Evolutionary conservation across 176 grass and related monocot species (phyloP).

Genomic region (Aegilops umbellulata): DNA sequence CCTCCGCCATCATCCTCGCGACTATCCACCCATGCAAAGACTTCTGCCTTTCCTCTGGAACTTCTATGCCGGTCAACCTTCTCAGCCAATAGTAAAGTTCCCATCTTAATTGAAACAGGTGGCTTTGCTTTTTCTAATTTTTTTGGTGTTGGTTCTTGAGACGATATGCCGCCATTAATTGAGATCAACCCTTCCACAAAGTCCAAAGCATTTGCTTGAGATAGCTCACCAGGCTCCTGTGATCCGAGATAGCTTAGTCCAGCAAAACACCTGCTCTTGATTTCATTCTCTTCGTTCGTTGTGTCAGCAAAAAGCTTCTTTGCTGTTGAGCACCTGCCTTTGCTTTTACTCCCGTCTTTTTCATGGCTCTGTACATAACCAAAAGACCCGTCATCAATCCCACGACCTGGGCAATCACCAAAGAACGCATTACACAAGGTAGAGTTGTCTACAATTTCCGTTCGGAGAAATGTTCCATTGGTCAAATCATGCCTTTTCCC

Average conservation of each 20-base stretch:
- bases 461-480: conserved; percentile 15
- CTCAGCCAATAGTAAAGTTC: conserved; percentile 57
- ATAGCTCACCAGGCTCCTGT: conserved; percentile 68
- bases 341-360: conserved; percentile 46
- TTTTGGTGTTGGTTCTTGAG: conserved; percentile 47
- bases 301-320: conserved; percentile 67
- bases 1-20: conserved; percentile 69
- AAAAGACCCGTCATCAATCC: conserved; percentile 42
- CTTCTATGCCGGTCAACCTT: conserved; percentile 32
- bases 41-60: conserved; percentile 38
- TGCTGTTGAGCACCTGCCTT: conserved; percentile 43
- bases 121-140: conserved; percentile 40
- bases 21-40: conserved; percentile 65
- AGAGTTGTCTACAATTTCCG: conserved; percentile 20
- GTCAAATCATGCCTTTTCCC: conserved; percentile 8
- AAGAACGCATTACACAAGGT: conserved; percentile 13
- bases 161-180: conserved; percentile 44
- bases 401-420: conserved; percentile 8
- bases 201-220: conserved; percentile 78
- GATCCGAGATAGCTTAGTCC: conserved; percentile 68
- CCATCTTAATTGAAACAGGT: conserved; percentile 45
- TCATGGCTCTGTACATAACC: conserved; percentile 50
- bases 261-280: conserved; percentile 19
- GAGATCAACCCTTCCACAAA: conserved; percentile 77
- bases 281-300: conserved; percentile 23